phyloP scores from a whole-genome alignment of 140 eudicot genomes.

The Bidens hawaiensis region DNA sequence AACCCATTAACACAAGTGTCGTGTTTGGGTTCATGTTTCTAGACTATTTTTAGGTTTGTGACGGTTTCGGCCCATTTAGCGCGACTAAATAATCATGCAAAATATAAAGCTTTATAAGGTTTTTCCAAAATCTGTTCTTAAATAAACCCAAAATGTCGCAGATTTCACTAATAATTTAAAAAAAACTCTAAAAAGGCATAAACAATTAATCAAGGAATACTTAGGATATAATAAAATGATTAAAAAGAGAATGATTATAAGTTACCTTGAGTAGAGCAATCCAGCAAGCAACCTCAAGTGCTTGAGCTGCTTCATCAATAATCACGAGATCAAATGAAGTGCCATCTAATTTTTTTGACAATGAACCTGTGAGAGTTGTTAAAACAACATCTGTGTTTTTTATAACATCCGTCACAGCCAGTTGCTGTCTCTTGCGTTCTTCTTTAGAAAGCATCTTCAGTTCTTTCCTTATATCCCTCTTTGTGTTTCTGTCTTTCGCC shows the following conservation, averaged over 20 bases:
- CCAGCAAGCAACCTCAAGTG: conserved; percentile 97
- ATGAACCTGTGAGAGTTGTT: conserved; percentile 91
- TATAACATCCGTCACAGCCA: conserved; percentile 91
- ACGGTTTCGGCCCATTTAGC: background rate
- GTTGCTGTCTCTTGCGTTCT: conserved; percentile 95
- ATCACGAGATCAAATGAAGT: conserved; percentile 79
- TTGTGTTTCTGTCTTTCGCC: conserved; percentile 86
- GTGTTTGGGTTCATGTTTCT: no score
- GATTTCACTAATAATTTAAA: background rate
- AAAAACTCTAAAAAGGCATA: background rate
- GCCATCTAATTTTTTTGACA: conserved; percentile 63
- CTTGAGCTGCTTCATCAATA: conserved; percentile 99
- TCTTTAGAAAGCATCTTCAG: conserved; percentile 86
- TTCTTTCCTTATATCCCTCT: conserved; percentile 87
- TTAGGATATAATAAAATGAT: background rate
- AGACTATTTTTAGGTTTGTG: background rate
- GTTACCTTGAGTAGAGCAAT: conserved; percentile 88
- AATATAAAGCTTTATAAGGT: background rate
- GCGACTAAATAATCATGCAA: background rate
- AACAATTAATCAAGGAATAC: background rate
- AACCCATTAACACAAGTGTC: background rate
- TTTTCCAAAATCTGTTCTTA: background rate
- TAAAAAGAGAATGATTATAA: background rate
- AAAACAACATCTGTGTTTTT: conserved; percentile 76
- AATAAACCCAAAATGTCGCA: background rate